A percentile compares a stretch with the other conserved stretches of the same genome.
These are phyloP conservation scores for Batkoa obscura DNA, from an alignment of 371 early-diverging fungal genomes.

Conservation along the genomic window DNA sequence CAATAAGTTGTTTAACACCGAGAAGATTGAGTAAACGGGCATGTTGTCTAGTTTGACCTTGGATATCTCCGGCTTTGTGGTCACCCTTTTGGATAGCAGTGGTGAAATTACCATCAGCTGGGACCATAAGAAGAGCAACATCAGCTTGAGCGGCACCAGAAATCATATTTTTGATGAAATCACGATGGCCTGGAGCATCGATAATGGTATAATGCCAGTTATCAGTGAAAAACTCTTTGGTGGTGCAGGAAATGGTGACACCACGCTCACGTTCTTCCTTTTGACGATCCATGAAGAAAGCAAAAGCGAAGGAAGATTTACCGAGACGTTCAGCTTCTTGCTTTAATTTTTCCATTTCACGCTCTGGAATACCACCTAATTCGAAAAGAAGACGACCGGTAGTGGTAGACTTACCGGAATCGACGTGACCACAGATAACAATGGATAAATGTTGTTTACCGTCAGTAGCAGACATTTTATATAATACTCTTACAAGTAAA, in stretches of 20 bases:
- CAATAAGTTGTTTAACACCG: constrained; percentile 4
- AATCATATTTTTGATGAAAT: constrained; percentile 99
- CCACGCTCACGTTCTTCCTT: constrained; percentile 98
- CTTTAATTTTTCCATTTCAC: constrained; percentile 99
- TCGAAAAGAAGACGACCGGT: constrained; percentile 98
- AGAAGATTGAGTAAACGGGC: constrained; percentile 1
- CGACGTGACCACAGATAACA: constrained; percentile 99
- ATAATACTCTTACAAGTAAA: no score
- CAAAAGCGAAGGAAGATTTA: constrained; percentile 97
- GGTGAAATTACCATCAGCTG: constrained; percentile 30
- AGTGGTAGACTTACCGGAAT: constrained; percentile 92
- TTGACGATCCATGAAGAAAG: constrained; percentile 92
- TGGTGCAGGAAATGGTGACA: constrained; percentile 91
- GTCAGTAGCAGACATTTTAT: constrained; percentile 5
- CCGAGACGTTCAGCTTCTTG: constrained; percentile 96
- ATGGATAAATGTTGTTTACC: constrained; percentile 14
- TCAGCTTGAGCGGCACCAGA: constrained; percentile 89
- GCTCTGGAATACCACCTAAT: constrained; percentile 97
- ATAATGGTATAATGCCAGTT: constrained; percentile 62
- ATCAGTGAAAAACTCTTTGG: constrained; percentile 69
- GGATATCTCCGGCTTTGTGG: constrained; percentile 6
- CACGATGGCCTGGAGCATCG: constrained; percentile 98
- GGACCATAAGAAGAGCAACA: constrained; percentile 93
- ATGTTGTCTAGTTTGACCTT: constrained; percentile 2
- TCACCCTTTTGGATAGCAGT: constrained; percentile 7